Percentiles rank a stretch among this genome's conserved stretches.
Evolutionary conservation across 1,139 yeast species (phyloP).

Genomic region (Entelexis paramagnoliae): DNA sequence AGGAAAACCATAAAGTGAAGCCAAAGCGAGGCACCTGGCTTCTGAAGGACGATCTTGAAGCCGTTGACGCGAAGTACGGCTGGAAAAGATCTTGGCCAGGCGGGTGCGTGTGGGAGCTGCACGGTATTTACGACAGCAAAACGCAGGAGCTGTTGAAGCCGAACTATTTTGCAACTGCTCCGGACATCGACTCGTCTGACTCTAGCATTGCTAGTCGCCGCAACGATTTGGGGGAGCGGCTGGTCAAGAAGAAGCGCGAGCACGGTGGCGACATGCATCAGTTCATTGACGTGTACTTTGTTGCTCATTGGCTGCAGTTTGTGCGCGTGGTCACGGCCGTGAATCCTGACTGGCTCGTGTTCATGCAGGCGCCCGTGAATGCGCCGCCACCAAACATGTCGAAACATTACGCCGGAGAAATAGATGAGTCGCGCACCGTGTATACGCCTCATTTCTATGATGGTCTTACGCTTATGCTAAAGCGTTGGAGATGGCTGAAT

Average conservation of each 20-base stretch:
- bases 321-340: constrained; percentile 11
- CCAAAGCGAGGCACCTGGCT: constrained; percentile 69
- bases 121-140: constrained; percentile 59
- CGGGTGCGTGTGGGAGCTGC: constrained; percentile 65
- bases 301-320: constrained; percentile 22
- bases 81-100: constrained; percentile 77
- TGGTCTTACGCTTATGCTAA: constrained; percentile 84
- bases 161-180: constrained; percentile 36
- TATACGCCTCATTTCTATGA: constrained; percentile 88
- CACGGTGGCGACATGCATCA: constrained; percentile 11
- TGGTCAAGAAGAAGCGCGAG: constrained; percentile 2
- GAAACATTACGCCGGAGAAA: constrained; percentile 13
- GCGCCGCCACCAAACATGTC: constrained; percentile 19
- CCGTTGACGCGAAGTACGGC: constrained; percentile 53
- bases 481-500: constrained; percentile 57
- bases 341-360: constrained; percentile 22
- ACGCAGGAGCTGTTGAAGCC: constrained; percentile 37
- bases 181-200: neutral
- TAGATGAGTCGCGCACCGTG: constrained; percentile 39
- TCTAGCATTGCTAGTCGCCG: neutral
- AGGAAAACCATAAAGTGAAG: constrained; percentile 39
- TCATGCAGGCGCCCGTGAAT: constrained; percentile 27
- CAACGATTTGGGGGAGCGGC: neutral
- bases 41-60: constrained; percentile 28
- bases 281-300: constrained; percentile 21